Evolutionary conservation across 805 yeast genomes (phyloP), one percentile per base, ranked within the genome.

Genomic region (Schizosaccharomyces lindneri): DNA sequence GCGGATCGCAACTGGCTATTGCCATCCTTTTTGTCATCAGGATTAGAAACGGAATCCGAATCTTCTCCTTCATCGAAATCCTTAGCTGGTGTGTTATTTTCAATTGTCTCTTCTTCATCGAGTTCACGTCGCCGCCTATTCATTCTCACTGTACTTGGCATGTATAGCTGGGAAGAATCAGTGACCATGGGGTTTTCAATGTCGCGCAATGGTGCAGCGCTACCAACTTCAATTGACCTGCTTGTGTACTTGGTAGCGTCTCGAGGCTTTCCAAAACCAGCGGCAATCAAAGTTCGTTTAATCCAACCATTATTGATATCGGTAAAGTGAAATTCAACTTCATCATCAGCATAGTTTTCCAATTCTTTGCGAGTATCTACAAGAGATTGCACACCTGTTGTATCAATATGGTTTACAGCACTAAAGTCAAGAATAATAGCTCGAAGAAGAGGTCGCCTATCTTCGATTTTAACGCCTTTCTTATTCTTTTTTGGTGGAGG

Each of bases 301-400:
- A 85, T 80, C 97, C 97, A 89, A 9, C 90, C 89, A 62, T 85
- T 82, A 57, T 85, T 73, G 41, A 89, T 80, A 31, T 95, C 95
- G 11, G 85, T 80, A 70, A 89, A 88, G 72, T 89, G 97, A 73
- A 83, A 82, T 72, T 89, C 96, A 63, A 87, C 89, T 66, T 84
- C 87, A 63, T 84, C 75, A 69, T 86, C 89, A 19, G 93, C 84
- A 68, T 85, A 86, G 62, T 74, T 77, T 71, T 82, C 81, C 59
- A 87, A 71, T 17, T 87, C 81, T 66, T 82, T 83, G 65, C 84
- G 78, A 67, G 86, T 74, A 70, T 89, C 97, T 60, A 82, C 80
- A 62, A 89, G 74, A 1, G 83, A 76, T 72, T 87, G 95, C 43
- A 87, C 74, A 17, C 89, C 83, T 0, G 96, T 85, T 7, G 86